Percentiles rank a stretch among this genome's conserved stretches.
These are phyloP conservation scores for Adansonia grandidieri DNA, from an alignment of 441 rosid genomes.

Conservation along the genomic window DNA sequence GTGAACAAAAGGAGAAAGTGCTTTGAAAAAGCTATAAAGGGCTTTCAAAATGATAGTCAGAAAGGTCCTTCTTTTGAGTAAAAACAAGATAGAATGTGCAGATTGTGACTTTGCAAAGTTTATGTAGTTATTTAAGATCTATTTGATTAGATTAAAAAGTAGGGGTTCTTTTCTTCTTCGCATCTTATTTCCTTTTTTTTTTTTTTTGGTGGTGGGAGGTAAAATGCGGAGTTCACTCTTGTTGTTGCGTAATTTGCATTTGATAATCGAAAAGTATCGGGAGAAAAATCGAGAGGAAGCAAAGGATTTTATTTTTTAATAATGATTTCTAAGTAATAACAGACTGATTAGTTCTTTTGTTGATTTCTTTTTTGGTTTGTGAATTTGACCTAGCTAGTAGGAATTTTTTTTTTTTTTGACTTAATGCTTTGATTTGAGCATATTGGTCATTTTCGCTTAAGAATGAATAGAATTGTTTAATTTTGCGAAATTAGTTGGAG, in stretches of 20 bases:
- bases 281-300: background rate
- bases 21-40: conserved; percentile 16
- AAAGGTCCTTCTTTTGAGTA: background rate
- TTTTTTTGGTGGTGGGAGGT: too few relatives aligned
- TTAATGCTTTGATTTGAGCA: background rate
- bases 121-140: background rate
- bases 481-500: background rate
- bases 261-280: background rate
- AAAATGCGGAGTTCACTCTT: background rate
- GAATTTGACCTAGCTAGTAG: background rate
- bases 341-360: background rate
- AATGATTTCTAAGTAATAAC: background rate
- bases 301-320: background rate
- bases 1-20: conserved; percentile 4
- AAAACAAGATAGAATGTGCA: background rate
- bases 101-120: background rate
- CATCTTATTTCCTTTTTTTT: background rate
- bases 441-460: background rate
- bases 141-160: background rate
- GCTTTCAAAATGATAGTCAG: background rate
- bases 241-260: conserved; percentile 1
- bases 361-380: background rate
- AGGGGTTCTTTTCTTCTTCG: background rate
- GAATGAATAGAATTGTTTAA: background rate
- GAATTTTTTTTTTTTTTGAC: background rate